A percentile compares a stretch with the other conserved stretches of the same genome.
Conservation (phyloP, 164 flowering plant species). For the Umbilicus rupestris region DNA sequence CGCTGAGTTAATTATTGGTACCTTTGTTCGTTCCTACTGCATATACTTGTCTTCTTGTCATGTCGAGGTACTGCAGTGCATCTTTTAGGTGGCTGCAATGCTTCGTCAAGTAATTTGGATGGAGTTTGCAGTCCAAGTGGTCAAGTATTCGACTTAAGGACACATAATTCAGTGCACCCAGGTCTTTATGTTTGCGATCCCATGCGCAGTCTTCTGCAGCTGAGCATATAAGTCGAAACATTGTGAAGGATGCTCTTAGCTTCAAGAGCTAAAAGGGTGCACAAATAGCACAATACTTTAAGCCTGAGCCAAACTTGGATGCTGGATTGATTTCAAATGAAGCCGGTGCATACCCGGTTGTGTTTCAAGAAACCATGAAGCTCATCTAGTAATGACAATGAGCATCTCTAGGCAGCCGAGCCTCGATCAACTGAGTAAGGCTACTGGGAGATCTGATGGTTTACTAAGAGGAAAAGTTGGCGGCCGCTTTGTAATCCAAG, state of each 20-base stretch:
- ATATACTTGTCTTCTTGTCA: slow-evolving; percentile 37
- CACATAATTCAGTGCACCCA: slow-evolving; percentile 17
- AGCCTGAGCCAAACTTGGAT: not conserved
- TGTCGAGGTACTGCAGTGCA: slow-evolving; percentile 52
- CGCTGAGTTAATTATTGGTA: not conserved
- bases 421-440: slow-evolving; percentile 4
- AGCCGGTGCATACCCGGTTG: slow-evolving; percentile 11
- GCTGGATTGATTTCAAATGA: not conserved
- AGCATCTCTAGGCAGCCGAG: slow-evolving; percentile 10
- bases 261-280: slow-evolving; percentile 14
- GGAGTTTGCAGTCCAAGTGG: slow-evolving; percentile 52
- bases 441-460: slow-evolving; percentile 15
- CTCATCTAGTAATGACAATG: slow-evolving; percentile 41
- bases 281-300: slow-evolving; percentile 1
- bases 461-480: slow-evolving; percentile 39
- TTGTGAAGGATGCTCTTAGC: slow-evolving; percentile 32
- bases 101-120: slow-evolving; percentile 30
- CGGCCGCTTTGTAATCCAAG: slow-evolving; percentile 30
- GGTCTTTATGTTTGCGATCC: slow-evolving; percentile 35
- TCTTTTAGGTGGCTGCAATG: slow-evolving; percentile 60
- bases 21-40: slow-evolving; percentile 29
- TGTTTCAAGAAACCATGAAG: slow-evolving; percentile 37
- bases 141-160: slow-evolving; percentile 32
- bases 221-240: slow-evolving; percentile 36
- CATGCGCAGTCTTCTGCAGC: slow-evolving; percentile 36